Evolutionary conservation across 441 rosid species (phyloP).

Genomic region (Erodium moschatum): DNA sequence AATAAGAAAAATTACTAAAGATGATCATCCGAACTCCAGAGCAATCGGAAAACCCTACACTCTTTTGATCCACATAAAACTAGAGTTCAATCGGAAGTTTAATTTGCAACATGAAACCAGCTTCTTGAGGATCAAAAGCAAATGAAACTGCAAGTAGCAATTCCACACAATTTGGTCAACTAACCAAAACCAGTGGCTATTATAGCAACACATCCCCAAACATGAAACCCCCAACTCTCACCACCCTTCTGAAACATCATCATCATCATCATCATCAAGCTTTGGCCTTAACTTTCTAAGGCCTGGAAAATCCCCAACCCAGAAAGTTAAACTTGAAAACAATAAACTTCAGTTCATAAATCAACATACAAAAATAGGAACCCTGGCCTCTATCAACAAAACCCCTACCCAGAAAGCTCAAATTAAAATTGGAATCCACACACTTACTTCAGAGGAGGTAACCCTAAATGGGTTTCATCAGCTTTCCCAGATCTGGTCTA

Average conservation of each 20-base stretch:
- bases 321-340: too few species aligned
- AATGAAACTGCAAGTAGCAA: neutral
- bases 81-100: neutral
- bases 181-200: neutral
- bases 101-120: neutral
- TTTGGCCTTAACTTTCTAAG: neutral
- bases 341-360: neutral
- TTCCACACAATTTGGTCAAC: neutral
- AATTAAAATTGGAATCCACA: neutral
- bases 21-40: neutral
- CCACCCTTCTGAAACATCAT: too few species aligned
- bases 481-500: slow-evolving; percentile 19
- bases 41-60: neutral
- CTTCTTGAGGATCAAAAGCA: neutral
- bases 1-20: neutral
- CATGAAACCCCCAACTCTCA: neutral
- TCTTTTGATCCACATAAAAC: neutral
- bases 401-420: neutral
- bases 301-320: too few species aligned
- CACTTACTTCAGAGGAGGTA: slow-evolving; percentile 17
- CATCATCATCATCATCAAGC: neutral
- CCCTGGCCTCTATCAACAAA: neutral
- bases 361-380: neutral
- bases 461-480: slow-evolving; percentile 17
- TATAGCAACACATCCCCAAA: neutral